Percentiles rank a stretch among this genome's conserved stretches.
Conservation (phyloP, 75 land plant genomes). For the Chamaecyparis obtusa region DNA sequence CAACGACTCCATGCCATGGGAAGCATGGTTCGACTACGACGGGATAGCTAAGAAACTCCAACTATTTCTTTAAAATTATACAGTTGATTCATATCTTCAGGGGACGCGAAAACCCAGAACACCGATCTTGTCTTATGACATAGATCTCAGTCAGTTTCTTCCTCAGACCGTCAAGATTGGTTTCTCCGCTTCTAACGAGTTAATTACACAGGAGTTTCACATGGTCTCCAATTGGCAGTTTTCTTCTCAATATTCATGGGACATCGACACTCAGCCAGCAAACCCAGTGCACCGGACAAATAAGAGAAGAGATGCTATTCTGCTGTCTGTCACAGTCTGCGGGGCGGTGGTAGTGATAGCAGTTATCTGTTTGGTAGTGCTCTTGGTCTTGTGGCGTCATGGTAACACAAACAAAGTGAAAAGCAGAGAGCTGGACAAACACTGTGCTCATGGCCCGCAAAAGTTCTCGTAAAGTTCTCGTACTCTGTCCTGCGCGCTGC, state of each 20-base stretch:
- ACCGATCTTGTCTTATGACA: background rate
- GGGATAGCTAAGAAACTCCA: background rate
- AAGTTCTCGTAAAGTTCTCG: constrained; percentile 12
- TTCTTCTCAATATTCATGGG: background rate
- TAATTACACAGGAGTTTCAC: background rate
- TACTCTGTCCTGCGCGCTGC: constrained; percentile 16
- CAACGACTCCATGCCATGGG: background rate
- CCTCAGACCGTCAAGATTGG: background rate
- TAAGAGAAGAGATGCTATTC: background rate
- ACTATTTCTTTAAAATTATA: background rate
- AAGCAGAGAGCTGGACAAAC: background rate
- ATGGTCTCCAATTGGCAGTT: background rate
- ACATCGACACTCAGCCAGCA: background rate
- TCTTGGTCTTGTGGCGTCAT: too few relatives aligned
- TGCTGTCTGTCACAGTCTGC: background rate
- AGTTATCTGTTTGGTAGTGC: background rate
- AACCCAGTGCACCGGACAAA: too few relatives aligned
- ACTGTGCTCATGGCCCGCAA: background rate
- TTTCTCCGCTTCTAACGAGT: background rate
- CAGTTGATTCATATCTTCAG: too few relatives aligned
- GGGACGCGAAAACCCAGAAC: background rate
- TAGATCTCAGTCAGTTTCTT: background rate
- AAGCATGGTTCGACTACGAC: background rate
- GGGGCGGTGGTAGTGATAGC: background rate
- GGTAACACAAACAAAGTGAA: too few relatives aligned